Percentiles rank a stretch among this genome's conserved stretches.
Evolutionary conservation across 1,284 basidiomycete species (phyloP).

Genomic region (Ganoderma lucidum): DNA sequence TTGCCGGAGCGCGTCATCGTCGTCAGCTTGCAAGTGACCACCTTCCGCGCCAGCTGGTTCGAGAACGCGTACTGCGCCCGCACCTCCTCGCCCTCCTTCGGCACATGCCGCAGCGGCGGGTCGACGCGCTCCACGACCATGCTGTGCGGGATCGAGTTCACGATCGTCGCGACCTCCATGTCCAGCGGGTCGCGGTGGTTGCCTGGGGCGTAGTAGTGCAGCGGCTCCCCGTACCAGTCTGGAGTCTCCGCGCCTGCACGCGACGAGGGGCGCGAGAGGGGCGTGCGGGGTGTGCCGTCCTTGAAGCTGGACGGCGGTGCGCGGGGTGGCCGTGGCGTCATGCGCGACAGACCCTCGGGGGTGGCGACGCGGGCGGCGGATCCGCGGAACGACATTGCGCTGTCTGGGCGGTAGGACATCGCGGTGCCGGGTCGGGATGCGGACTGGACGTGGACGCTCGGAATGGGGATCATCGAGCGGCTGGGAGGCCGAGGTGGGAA

Average conservation of each 20-base stretch:
- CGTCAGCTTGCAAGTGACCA: constrained; percentile 83
- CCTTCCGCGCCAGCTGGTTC: constrained; percentile 72
- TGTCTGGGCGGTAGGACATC: constrained; percentile 72
- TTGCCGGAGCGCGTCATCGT: constrained; percentile 71
- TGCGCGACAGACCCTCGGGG: constrained; percentile 65
- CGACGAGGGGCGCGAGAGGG: constrained; percentile 69
- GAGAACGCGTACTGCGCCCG: constrained; percentile 86
- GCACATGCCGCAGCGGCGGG: constrained; percentile 69
- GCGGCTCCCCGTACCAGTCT: constrained; percentile 46
- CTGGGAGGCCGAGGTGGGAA: constrained; percentile 78
- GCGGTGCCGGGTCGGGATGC: constrained; percentile 75
- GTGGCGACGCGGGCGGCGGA: constrained; percentile 68
- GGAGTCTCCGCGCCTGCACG: constrained; percentile 67
- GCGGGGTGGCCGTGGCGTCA: constrained; percentile 55
- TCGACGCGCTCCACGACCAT: constrained; percentile 83
- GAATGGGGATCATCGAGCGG: constrained; percentile 82
- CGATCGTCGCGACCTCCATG: constrained; percentile 76
- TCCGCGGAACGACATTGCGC: constrained; percentile 57
- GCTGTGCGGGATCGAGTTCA: constrained; percentile 79
- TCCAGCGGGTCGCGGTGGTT: constrained; percentile 85
- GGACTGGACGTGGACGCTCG: constrained; percentile 72
- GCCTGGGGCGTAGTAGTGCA: constrained; percentile 71
- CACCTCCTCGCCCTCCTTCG: constrained; percentile 80
- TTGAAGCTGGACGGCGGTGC: constrained; percentile 81
- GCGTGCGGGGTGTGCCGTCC: constrained; percentile 62